phyloP scores from a whole-genome alignment of 257 asterid genomes.

The Sherardia arvensis region DNA sequence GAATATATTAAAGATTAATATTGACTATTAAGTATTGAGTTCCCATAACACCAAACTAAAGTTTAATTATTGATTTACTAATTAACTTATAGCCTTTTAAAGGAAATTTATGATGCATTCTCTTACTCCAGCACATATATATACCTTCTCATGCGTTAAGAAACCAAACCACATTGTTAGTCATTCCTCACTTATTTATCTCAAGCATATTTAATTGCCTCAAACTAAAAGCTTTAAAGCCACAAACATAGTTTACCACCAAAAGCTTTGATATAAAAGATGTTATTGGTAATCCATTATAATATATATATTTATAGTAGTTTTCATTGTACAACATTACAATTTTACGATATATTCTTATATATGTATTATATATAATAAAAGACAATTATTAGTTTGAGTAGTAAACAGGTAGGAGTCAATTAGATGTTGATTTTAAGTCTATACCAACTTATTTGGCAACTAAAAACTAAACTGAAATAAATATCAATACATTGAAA shows the following conservation, averaged over 20 bases:
- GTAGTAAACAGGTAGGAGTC: no score
- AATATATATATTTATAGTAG: no score
- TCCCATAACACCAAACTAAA: no score
- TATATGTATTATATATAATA: no score
- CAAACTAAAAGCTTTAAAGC: conserved; percentile 1
- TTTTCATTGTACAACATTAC: not conserved
- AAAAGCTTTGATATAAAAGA: no score
- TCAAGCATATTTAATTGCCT: not conserved
- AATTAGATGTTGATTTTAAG: no score
- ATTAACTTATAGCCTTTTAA: not conserved
- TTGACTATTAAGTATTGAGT: no score
- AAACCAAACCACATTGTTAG: not conserved
- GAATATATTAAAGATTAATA: no score
- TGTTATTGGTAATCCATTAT: not conserved
- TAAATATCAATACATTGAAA: no score
- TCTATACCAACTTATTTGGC: no score
- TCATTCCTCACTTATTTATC: not conserved
- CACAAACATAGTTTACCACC: not conserved
- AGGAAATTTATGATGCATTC: not conserved
- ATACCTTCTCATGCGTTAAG: not conserved
- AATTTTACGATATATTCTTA: not conserved
- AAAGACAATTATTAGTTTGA: no score
- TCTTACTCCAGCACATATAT: not conserved
- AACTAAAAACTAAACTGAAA: no score
- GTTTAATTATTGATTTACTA: not conserved